Evolutionary conservation across 1,139 yeast genomes (phyloP).

Genomic region (Hyphopichia pseudoburtonii): DNA sequence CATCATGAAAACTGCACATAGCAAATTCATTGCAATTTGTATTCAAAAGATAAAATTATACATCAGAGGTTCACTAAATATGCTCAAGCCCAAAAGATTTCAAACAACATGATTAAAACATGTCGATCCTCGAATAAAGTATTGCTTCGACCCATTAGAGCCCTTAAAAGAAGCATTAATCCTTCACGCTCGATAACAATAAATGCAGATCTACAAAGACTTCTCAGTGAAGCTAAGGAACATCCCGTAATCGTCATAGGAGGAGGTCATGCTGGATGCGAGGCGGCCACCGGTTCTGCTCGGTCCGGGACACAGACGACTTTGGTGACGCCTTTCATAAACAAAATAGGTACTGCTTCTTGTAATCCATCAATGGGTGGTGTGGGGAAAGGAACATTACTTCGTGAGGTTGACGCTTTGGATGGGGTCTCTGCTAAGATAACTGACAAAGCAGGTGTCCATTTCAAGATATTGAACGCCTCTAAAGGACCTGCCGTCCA

Average conservation of each 20-base stretch:
- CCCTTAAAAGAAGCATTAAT: too few species aligned
- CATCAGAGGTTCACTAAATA: too few species aligned
- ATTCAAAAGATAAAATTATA: too few species aligned
- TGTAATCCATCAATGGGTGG: constrained; percentile 99
- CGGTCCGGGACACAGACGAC: constrained; percentile 74
- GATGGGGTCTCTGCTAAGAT: constrained; percentile 88
- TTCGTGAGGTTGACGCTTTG: constrained; percentile 92
- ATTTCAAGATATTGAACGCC: constrained; percentile 80
- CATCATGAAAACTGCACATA: too few species aligned
- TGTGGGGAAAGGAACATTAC: constrained; percentile 91
- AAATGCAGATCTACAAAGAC: constrained; percentile 37
- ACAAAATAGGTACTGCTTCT: constrained; percentile 88
- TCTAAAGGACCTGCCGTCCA: constrained; percentile 97
- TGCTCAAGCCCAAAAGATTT: too few species aligned
- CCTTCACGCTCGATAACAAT: constrained; percentile 21
- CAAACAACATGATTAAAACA: too few species aligned
- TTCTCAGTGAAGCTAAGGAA: constrained; percentile 30
- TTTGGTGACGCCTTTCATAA: constrained; percentile 71
- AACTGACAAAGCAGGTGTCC: constrained; percentile 91
- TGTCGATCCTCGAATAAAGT: too few species aligned
- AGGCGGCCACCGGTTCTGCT: constrained; percentile 94
- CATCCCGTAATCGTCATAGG: constrained; percentile 87
- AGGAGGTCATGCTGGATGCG: constrained; percentile 99
- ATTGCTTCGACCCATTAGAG: too few species aligned
- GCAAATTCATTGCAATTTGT: too few species aligned